A percentile compares a stretch with the other conserved stretches of the same genome.
phyloP scores from a whole-genome alignment of 2,329 filamentous ascomycete species.

The Aureobasidium sp. region DNA sequence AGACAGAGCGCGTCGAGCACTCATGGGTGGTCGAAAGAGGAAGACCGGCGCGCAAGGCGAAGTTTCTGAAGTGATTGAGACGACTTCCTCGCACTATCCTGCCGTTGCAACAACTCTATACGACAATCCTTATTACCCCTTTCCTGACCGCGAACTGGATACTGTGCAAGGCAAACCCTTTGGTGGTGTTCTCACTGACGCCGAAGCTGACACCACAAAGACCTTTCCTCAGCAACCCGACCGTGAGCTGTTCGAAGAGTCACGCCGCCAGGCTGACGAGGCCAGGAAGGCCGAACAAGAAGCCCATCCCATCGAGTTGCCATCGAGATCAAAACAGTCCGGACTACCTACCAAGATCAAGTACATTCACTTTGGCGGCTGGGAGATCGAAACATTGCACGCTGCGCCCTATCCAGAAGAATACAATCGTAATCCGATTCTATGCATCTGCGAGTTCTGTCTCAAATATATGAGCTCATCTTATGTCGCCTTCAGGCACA shows the following conservation, averaged over 20 bases:
- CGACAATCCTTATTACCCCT: constrained; percentile 85
- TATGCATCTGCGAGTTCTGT: constrained; percentile 99
- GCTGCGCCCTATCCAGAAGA: constrained; percentile 98
- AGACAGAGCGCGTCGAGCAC: constrained; percentile 41
- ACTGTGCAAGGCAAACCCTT: constrained; percentile 95
- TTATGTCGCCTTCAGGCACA: constrained; percentile 98
- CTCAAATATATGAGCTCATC: constrained; percentile 99
- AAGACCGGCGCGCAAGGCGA: constrained; percentile 40
- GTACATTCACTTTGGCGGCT: constrained; percentile 97
- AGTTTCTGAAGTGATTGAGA: constrained; percentile 35
- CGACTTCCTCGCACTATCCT: constrained; percentile 57
- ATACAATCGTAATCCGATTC: constrained; percentile 94
- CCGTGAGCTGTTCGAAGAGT: constrained; percentile 87
- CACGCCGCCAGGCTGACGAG: constrained; percentile 90
- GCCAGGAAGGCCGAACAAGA: constrained; percentile 81
- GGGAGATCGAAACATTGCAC: constrained; percentile 99
- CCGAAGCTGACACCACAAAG: constrained; percentile 90
- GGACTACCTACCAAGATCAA: constrained; percentile 97
- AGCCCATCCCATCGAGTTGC: constrained; percentile 58
- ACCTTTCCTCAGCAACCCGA: constrained; percentile 86
- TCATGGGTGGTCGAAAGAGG: constrained; percentile 21
- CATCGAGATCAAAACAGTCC: constrained; percentile 67
- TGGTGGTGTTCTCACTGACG: constrained; percentile 89
- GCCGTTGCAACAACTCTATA: constrained; percentile 69
- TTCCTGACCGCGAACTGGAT: constrained; percentile 89